Evolutionary conservation across 768 basidiomycete species (phyloP).

Genomic region (Trametes villosa): DNA sequence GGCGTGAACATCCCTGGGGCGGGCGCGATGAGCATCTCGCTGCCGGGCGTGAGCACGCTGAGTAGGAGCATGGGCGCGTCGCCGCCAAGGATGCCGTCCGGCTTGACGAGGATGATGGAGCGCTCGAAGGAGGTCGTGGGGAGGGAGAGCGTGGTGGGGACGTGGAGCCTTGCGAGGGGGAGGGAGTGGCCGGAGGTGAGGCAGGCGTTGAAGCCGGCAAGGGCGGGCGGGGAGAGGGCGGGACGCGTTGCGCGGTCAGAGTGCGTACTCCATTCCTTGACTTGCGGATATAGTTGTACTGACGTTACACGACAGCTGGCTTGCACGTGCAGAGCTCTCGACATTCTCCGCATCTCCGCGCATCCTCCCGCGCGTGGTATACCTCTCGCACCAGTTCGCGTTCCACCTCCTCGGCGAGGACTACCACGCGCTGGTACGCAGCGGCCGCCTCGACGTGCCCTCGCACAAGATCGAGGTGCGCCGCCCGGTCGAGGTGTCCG

Average conservation of each 20-base stretch:
- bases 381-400: slow-evolving; percentile 83
- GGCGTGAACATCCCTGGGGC: slow-evolving; percentile 36
- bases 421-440: slow-evolving; percentile 77
- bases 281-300: slow-evolving; percentile 16
- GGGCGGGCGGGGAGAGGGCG: slow-evolving; percentile 5
- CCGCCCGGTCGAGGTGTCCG: slow-evolving; percentile 68
- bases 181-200: slow-evolving; percentile 59
- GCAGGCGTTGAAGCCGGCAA: slow-evolving; percentile 29
- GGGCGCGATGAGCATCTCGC: slow-evolving; percentile 60
- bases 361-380: slow-evolving; percentile 75
- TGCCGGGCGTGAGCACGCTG: slow-evolving; percentile 56
- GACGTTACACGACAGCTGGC: slow-evolving; percentile 48
- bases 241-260: slow-evolving; percentile 35
- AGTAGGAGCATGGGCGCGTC: slow-evolving; percentile 40
- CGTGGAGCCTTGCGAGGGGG: slow-evolving; percentile 63
- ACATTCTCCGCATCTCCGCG: slow-evolving; percentile 62
- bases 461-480: slow-evolving; percentile 71
- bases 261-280: slow-evolving; percentile 31
- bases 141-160: slow-evolving; percentile 53
- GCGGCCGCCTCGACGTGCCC: slow-evolving; percentile 60
- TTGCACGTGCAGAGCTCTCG: slow-evolving; percentile 83
- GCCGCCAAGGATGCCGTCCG: slow-evolving; percentile 39
- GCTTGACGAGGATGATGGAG: slow-evolving; percentile 42
- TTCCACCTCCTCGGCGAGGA: slow-evolving; percentile 79
- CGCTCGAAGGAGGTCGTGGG: slow-evolving; percentile 41